A percentile compares a stretch with the other conserved stretches of the same genome.
These are phyloP conservation scores for Ulmus americana DNA, from an alignment of 331 rosid species.

Conservation along the genomic window DNA sequence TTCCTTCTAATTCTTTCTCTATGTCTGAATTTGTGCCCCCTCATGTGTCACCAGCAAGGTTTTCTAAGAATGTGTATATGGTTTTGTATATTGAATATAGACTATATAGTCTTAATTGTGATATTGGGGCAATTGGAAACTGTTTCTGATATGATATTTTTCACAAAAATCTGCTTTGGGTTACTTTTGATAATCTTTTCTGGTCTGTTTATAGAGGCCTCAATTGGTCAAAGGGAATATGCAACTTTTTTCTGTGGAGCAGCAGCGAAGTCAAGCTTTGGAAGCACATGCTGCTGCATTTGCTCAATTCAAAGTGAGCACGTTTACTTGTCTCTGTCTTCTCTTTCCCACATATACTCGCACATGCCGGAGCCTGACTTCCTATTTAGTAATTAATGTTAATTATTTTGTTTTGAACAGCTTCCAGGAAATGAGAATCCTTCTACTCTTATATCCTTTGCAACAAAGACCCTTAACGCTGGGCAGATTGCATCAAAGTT, in stretches of 20 bases:
- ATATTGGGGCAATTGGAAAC: too few relatives aligned
- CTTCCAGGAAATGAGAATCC: constrained; percentile 90
- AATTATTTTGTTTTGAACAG: constrained; percentile 32
- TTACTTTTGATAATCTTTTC: constrained; percentile 13
- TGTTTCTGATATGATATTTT: too few relatives aligned
- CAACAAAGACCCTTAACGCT: constrained; percentile 85
- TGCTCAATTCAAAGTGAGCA: constrained; percentile 79
- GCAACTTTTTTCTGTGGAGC: constrained; percentile 95
- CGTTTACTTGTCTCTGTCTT: background rate
- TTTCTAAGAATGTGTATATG: too few relatives aligned
- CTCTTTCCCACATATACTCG: background rate
- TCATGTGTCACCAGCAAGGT: too few relatives aligned
- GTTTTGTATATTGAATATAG: too few relatives aligned
- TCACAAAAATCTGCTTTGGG: background rate
- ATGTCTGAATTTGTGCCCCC: too few relatives aligned
- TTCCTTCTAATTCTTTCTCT: background rate
- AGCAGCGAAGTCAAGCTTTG: constrained; percentile 99
- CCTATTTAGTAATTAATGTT: background rate
- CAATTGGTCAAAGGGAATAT: constrained; percentile 96
- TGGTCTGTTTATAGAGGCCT: constrained; percentile 55
- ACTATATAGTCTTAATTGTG: too few relatives aligned
- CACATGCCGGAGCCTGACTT: constrained; percentile 4
- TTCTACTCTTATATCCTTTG: constrained; percentile 82
- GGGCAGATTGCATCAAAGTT: constrained; percentile 89
- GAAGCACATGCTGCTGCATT: constrained; percentile 98